phyloP scores from a whole-genome alignment of 495 filamentous ascomycete genomes.

The Darksidea phi region DNA sequence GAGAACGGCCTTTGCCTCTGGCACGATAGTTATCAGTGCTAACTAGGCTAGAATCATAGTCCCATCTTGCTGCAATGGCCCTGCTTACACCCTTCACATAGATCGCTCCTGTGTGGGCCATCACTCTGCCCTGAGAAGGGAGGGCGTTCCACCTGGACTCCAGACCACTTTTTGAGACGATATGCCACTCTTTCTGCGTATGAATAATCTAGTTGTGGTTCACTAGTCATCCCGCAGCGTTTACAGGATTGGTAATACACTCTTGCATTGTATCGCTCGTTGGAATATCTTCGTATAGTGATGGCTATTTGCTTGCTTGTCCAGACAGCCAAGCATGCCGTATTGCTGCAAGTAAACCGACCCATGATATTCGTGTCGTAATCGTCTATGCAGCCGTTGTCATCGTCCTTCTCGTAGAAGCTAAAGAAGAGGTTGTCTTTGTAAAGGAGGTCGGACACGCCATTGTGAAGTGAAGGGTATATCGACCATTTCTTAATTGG shows the following conservation, averaged over 20 bases:
- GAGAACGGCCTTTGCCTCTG: background rate
- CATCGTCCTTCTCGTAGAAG: slow-evolving; percentile 36
- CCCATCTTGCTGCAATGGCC: slow-evolving; percentile 44
- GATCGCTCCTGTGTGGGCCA: slow-evolving; percentile 45
- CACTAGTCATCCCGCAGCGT: slow-evolving; percentile 39
- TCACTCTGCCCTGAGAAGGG: slow-evolving; percentile 35
- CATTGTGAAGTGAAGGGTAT: slow-evolving; percentile 43
- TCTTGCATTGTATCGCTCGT: slow-evolving; percentile 47
- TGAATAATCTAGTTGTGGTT: slow-evolving; percentile 44
- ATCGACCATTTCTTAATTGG: slow-evolving; percentile 43
- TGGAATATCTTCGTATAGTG: slow-evolving; percentile 48
- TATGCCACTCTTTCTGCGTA: slow-evolving; percentile 55
- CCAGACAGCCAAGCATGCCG: slow-evolving; percentile 40
- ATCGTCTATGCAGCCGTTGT: slow-evolving; percentile 17
- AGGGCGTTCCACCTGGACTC: slow-evolving; percentile 44
- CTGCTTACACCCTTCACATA: slow-evolving; percentile 54
- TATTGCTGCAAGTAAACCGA: slow-evolving; percentile 41
- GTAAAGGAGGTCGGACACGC: slow-evolving; percentile 43
- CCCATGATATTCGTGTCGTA: slow-evolving; percentile 43
- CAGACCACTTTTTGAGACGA: slow-evolving; percentile 53
- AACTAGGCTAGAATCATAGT: background rate
- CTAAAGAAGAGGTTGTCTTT: slow-evolving; percentile 39
- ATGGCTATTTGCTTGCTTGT: slow-evolving; percentile 49
- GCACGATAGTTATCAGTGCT: background rate
- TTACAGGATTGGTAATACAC: slow-evolving; percentile 52